Evolutionary conservation across 2,329 filamentous ascomycete species (phyloP), one percentile per base, ranked within the genome.

Genomic region (Colletotrichum falcatum): DNA sequence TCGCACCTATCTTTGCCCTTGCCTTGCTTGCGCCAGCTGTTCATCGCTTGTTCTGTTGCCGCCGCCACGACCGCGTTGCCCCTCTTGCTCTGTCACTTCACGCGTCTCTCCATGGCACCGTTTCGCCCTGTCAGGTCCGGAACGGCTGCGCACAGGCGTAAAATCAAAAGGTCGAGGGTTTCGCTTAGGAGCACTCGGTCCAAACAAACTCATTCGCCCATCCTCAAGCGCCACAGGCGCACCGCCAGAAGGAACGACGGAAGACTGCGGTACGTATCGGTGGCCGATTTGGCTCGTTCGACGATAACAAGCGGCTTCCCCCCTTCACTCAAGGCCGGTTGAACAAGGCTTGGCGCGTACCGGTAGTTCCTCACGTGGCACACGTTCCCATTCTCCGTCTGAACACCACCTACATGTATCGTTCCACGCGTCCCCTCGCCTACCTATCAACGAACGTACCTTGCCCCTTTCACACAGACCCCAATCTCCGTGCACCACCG

Each of bases 151-250:
- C n/a, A n/a, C n/a, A n/a, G n/a, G n/a, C n/a, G n/a, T n/a, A n/a
- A n/a, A n/a, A n/a, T n/a, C n/a, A n/a, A n/a, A n/a, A n/a, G n/a
- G n/a, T n/a, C n/a, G n/a, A n/a, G n/a, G n/a, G n/a, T n/a, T n/a
- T n/a, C n/a, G n/a, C n/a, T n/a, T n/a, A n/a, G n/a, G n/a, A n/a
- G n/a, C n/a, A n/a, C n/a, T n/a, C n/a, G n/a, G n/a, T n/a, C n/a
- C n/a, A n/a, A n/a, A n/a, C n/a, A n/a, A n/a, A n/a, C n/a, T n/a
- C 30, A 33, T 33, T 33, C 30, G 7, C 30, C 30, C 30, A n/a
- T n/a, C n/a, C n/a, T n/a, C n/a, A 65, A 44, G 59, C 66, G 61
- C 61, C 37, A 53, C 61, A 68, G 60, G 53, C 61, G 66, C 65
- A 56, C 42, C 39, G 39, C 35, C 42, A 26, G 6, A 16, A 42